phyloP scores from a whole-genome alignment of 2,329 filamentous ascomycete genomes.

The Claviceps fusiformis region DNA sequence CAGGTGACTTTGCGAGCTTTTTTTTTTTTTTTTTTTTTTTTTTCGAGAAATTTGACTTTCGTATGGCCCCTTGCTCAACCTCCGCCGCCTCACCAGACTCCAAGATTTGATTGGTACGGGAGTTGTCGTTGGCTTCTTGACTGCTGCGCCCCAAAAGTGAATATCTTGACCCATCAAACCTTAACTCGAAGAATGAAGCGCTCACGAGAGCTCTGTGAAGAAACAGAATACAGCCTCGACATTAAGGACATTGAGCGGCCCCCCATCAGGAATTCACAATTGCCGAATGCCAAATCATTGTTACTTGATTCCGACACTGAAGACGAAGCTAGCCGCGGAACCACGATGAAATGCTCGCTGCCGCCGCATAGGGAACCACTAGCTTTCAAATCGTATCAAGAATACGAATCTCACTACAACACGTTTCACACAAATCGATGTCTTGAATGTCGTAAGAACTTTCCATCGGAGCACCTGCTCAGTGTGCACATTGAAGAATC shows the following conservation, averaged over 20 bases:
- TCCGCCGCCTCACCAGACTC: neutral
- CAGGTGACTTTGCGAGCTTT: neutral
- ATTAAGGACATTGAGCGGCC: constrained; percentile 6
- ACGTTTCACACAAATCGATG: constrained; percentile 76
- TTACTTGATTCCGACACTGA: constrained; percentile 39
- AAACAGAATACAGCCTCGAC: constrained; percentile 19
- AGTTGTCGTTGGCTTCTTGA: neutral
- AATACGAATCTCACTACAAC: constrained; percentile 79
- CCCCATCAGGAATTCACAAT: constrained; percentile 5
- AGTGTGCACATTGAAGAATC: constrained; percentile 79
- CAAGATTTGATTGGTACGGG: neutral
- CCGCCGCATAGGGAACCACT: constrained; percentile 63
- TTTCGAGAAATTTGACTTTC: neutral
- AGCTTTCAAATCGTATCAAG: constrained; percentile 59
- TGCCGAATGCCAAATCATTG: constrained; percentile 37
- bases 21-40: too few relatives aligned
- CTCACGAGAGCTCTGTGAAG: constrained; percentile 45
- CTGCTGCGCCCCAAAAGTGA: constrained; percentile 4
- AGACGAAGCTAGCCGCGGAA: constrained; percentile 21
- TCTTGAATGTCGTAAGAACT: constrained; percentile 70
- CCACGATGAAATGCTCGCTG: constrained; percentile 63
- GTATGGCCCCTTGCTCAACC: neutral
- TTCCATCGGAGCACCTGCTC: constrained; percentile 72
- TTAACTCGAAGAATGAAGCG: constrained; percentile 40
- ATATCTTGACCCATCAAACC: constrained; percentile 4